Base-by-base conservation (phyloP, 2,329 filamentous ascomycete species). In the Penicillium sclerotigenum region DNA sequence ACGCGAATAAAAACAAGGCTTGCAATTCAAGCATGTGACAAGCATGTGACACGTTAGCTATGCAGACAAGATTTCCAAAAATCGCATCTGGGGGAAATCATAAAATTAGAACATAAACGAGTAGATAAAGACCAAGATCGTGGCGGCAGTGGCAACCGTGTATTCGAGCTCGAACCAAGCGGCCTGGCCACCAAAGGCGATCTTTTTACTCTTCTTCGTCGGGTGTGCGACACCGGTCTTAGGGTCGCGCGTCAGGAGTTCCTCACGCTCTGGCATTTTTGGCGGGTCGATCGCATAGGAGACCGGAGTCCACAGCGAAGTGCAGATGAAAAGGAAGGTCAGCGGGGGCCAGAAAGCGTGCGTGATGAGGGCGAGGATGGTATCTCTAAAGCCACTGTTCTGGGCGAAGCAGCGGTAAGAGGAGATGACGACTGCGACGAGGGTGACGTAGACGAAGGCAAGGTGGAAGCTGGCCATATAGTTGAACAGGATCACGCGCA, bases 271-370 rank as follows among this genome's bases (percentile, higher is more conserved):
- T 0, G 83, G 82, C 73, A 84, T 79, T 3, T 66, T 71, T 0
- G 85, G 85, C 0, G 85, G 85, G 60, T 81, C 81, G 52, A 87
- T 80, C 24, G 83, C 82, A 65, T 87, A 87, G 1, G 76, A 75
- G 43, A 87, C 76, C 0, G 85, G 85, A 0, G 79, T 83, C 81
- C 82, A 85, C 26, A 83, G 72, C 1, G 81, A 81, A 48, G 74
- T 79, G 73, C 78, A 79, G 46, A 81, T 77, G 65, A 82, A 81
- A 41, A 84, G 63, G 71, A 83, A 85, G 0, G 82, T 80, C 41
- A 85, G 64, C 0, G 84, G 84, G 6, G 83, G 83, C 84, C 84
- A 87, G 71, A 81, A 82, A 13, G 82, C 82, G 66, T 86, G 83
- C 0, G 83, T 85, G 38, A 87, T 66, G 4, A 87, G 73, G 61